phyloP scores from a whole-genome alignment of 2,329 filamentous ascomycete species.

The Coniochaeta sp. region DNA sequence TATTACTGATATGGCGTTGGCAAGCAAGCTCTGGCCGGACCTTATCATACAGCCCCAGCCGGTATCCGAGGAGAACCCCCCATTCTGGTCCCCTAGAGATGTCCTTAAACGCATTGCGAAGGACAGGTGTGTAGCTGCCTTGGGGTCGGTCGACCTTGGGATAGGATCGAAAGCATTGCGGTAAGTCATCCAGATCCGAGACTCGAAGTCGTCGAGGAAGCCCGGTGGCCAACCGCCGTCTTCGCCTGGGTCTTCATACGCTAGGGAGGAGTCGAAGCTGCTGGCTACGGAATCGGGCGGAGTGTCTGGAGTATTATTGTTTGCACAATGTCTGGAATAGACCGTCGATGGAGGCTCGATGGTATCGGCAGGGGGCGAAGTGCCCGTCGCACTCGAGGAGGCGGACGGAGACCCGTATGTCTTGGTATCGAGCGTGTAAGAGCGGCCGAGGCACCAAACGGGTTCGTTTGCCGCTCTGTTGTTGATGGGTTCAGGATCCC shows the following conservation, averaged over 20 bases:
- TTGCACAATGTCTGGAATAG: not conserved
- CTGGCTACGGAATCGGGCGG: constrained; percentile 41
- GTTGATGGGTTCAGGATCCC: constrained; percentile 84
- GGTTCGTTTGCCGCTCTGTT: constrained; percentile 58
- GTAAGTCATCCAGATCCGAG: constrained; percentile 94
- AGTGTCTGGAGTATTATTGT: constrained; percentile 28
- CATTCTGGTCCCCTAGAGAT: constrained; percentile 68
- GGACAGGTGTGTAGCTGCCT: constrained; percentile 64
- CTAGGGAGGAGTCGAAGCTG: constrained; percentile 44
- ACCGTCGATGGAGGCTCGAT: constrained; percentile 7
- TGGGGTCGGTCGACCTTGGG: constrained; percentile 67
- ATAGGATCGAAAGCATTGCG: constrained; percentile 81
- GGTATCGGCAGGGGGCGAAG: constrained; percentile 10
- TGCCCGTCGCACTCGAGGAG: constrained; percentile 5
- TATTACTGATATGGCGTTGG: constrained; percentile 71
- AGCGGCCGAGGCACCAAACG: constrained; percentile 73
- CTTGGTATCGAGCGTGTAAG: constrained; percentile 35
- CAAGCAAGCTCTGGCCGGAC: constrained; percentile 86
- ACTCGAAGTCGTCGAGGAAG: constrained; percentile 90
- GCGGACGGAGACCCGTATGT: constrained; percentile 10
- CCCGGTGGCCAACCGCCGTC: constrained; percentile 68
- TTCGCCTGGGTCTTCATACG: constrained; percentile 35
- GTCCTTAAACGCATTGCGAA: constrained; percentile 78
- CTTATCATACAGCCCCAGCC: constrained; percentile 99
- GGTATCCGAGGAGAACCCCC: constrained; percentile 86